These are phyloP conservation scores for Salix udensis DNA, from an alignment of 345 rosid species.

Conservation along the genomic window DNA sequence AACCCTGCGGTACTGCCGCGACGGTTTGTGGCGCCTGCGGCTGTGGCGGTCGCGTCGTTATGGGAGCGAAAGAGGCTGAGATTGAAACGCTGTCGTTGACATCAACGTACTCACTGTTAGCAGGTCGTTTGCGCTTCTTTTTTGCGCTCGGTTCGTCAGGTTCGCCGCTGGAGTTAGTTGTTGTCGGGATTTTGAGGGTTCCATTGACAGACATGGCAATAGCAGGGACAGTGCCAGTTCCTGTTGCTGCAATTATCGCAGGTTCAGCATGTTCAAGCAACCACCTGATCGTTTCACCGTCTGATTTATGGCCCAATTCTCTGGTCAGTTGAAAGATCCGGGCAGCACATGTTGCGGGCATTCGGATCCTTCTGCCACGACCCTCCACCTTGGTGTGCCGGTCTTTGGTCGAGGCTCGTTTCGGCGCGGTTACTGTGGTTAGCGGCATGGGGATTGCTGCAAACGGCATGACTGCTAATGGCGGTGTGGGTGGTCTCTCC, in stretches of 20 bases:
- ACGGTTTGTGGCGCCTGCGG: slow-evolving; percentile 15
- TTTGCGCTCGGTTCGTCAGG: slow-evolving; percentile 36
- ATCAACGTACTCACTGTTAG: slow-evolving; percentile 71
- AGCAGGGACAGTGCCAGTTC: slow-evolving; percentile 90
- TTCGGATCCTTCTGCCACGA: slow-evolving; percentile 88
- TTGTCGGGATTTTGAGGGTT: slow-evolving; percentile 73
- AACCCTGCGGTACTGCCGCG: slow-evolving; percentile 44
- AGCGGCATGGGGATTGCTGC: slow-evolving; percentile 36
- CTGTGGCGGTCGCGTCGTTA: slow-evolving; percentile 14
- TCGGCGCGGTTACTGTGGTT: slow-evolving; percentile 32
- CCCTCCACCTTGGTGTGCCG: slow-evolving; percentile 95
- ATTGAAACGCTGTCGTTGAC: slow-evolving; percentile 42
- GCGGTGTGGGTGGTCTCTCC: neutral
- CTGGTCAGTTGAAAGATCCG: slow-evolving; percentile 83
- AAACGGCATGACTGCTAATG: slow-evolving; percentile 20
- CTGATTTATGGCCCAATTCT: slow-evolving; percentile 85
- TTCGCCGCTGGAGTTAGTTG: slow-evolving; percentile 42
- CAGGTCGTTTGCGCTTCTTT: slow-evolving; percentile 71
- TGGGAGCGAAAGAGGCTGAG: slow-evolving; percentile 53
- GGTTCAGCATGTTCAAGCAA: slow-evolving; percentile 81
- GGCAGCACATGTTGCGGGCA: slow-evolving; percentile 94
- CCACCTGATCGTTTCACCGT: slow-evolving; percentile 92
- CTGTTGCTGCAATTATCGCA: slow-evolving; percentile 81
- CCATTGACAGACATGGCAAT: slow-evolving; percentile 92
- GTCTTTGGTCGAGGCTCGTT: slow-evolving; percentile 71